phyloP scores from a whole-genome alignment of 441 rosid genomes.

The Macaranga tanarius region DNA sequence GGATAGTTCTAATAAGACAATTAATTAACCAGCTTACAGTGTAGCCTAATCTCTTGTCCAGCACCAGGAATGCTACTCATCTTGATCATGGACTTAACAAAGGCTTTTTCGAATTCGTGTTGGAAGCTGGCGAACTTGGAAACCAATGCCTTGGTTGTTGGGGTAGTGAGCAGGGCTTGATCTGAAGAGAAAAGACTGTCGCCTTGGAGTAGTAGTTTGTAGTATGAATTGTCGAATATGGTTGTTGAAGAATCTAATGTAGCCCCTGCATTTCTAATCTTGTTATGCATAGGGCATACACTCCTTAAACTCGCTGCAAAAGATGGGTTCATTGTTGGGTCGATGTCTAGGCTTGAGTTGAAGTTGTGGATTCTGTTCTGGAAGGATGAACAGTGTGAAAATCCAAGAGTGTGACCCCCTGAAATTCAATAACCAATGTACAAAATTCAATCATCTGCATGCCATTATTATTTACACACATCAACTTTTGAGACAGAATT shows the following conservation, averaged over 20 bases:
- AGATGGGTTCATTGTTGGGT: constrained; percentile 48
- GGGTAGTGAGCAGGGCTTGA: constrained; percentile 47
- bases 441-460: too few relatives aligned
- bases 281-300: constrained; percentile 40
- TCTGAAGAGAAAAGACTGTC: constrained; percentile 53
- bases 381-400: constrained; percentile 64
- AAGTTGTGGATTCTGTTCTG: constrained; percentile 55
- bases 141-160: constrained; percentile 40
- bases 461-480: too few relatives aligned
- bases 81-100: constrained; percentile 43
- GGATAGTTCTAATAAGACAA: background rate
- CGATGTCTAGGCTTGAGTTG: constrained; percentile 36
- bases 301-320: constrained; percentile 45
- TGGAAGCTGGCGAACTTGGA: constrained; percentile 41
- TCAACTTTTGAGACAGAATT: too few relatives aligned
- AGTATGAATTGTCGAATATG: constrained; percentile 53
- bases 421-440: background rate
- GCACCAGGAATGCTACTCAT: constrained; percentile 39
- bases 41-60: constrained; percentile 37
- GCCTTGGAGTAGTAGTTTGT: constrained; percentile 45
- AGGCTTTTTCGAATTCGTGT: constrained; percentile 41
- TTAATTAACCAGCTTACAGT: constrained; percentile 33
- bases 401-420: constrained; percentile 68
- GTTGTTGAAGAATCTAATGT: constrained; percentile 45
- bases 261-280: constrained; percentile 48